phyloP scores from a whole-genome alignment of 2,329 filamentous ascomycete species.

The Nemania sp. region DNA sequence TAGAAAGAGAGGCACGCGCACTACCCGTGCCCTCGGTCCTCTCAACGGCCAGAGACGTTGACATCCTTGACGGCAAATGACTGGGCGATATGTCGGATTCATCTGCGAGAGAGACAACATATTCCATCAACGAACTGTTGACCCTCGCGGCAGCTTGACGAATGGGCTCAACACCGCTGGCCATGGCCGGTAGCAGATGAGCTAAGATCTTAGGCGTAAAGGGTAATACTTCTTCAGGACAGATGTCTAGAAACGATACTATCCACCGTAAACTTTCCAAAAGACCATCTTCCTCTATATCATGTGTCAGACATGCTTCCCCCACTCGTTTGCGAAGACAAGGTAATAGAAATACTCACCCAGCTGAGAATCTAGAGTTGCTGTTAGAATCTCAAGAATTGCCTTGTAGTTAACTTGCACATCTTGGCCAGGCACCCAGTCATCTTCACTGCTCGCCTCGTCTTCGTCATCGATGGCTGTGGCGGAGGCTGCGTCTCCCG shows the following conservation, averaged over 20 bases:
- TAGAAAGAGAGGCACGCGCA: conserved; percentile 57
- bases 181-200: conserved; percentile 91
- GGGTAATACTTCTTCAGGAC: conserved; percentile 91
- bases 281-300: conserved; percentile 82
- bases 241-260: conserved; percentile 94
- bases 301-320: conserved; percentile 23
- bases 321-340: not conserved
- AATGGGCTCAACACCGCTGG: conserved; percentile 87
- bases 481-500: conserved; percentile 63
- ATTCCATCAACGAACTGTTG: conserved; percentile 89
- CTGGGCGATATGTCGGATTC: conserved; percentile 54
- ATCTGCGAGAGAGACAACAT: conserved; percentile 88
- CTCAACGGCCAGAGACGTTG: conserved; percentile 48
- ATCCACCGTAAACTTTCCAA: conserved; percentile 94
- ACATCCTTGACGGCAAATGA: conserved; percentile 47
- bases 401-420: conserved; percentile 91
- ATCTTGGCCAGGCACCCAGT: conserved; percentile 97
- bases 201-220: conserved; percentile 93
- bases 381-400: conserved; percentile 88
- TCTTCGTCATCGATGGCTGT: conserved; percentile 58
- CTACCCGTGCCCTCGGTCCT: conserved; percentile 53
- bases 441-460: conserved; percentile 74
- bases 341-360: conserved; percentile 57
- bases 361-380: conserved; percentile 80
- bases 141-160: conserved; percentile 86